These are phyloP conservation scores for Elymus sibiricus DNA, from an alignment of 176 grass and related monocot species.

Conservation along the genomic window DNA sequence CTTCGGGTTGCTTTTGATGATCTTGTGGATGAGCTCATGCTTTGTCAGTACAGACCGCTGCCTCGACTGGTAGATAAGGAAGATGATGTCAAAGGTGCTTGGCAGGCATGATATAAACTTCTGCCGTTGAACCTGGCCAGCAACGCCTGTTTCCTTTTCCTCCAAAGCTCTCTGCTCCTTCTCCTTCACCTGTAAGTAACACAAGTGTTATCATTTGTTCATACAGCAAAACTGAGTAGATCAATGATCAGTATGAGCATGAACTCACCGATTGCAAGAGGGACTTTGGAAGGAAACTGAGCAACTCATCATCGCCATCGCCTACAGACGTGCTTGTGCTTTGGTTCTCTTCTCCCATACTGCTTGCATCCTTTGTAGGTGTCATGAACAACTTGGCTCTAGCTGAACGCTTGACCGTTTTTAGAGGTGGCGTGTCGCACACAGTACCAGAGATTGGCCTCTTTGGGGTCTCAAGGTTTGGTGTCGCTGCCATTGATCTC, in stretches of 20 bases:
- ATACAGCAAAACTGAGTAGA: not conserved
- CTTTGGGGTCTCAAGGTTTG: conserved; percentile 49
- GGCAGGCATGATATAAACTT: conserved; percentile 62
- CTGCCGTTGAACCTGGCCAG: conserved; percentile 54
- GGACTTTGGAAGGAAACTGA: conserved; percentile 65
- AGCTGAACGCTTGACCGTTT: conserved; percentile 42
- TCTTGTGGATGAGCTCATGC: conserved; percentile 64
- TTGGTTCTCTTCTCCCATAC: not conserved
- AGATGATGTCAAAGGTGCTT: conserved; percentile 49
- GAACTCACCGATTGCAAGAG: conserved; percentile 64
- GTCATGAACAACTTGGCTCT: conserved; percentile 65
- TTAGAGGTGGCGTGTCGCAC: conserved; percentile 28
- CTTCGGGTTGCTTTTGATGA: conserved; percentile 55
- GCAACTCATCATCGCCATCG: conserved; percentile 30
- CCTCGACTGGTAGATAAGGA: conserved; percentile 60
- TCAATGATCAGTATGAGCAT: not conserved
- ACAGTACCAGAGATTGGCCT: conserved; percentile 28
- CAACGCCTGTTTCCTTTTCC: conserved; percentile 44
- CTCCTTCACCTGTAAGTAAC: conserved; percentile 52
- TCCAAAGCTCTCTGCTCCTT: conserved; percentile 57
- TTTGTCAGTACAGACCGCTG: conserved; percentile 72
- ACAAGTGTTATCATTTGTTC: conserved; percentile 4
- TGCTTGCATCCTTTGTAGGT: conserved; percentile 46
- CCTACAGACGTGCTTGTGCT: not conserved
- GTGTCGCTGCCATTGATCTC: conserved; percentile 39